phyloP scores from a whole-genome alignment of 148 eudicot genomes.

The Nepenthes mirabilis region DNA sequence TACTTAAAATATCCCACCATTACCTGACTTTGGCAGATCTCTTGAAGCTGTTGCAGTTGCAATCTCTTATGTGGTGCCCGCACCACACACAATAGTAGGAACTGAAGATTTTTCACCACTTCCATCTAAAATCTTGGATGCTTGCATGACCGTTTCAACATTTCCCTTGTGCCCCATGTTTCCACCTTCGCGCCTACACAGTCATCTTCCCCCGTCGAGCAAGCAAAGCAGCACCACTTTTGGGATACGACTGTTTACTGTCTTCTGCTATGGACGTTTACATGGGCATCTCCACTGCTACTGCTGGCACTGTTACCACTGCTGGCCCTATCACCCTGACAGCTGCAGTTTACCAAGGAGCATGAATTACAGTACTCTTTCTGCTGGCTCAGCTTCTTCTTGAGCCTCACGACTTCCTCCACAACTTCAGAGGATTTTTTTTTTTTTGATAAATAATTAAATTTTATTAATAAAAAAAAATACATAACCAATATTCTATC shows the following conservation, averaged over 20 bases:
- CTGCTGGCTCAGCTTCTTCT: constrained; percentile 60
- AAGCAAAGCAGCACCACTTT: constrained; percentile 17
- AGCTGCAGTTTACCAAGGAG: constrained; percentile 85
- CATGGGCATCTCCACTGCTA: constrained; percentile 27
- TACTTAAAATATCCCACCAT: constrained; percentile 90
- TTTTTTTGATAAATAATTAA: not conserved
- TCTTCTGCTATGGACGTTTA: constrained; percentile 33
- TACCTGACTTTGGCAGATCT: constrained; percentile 24
- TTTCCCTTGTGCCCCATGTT: constrained; percentile 1
- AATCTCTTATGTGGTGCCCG: too few species aligned
- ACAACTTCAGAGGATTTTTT: constrained; percentile 81
- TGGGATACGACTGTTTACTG: constrained; percentile 37
- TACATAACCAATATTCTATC: too few species aligned
- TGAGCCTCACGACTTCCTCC: constrained; percentile 79
- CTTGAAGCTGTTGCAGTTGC: constrained; percentile 17
- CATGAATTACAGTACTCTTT: constrained; percentile 66
- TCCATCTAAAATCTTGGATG: constrained; percentile 7
- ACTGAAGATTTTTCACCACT: constrained; percentile 6
- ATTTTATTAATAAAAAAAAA: too few species aligned
- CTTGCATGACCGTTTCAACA: constrained; percentile 1
- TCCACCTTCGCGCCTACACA: not conserved
- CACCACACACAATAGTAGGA: constrained; percentile 8
- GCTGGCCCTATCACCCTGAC: constrained; percentile 86
- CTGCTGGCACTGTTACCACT: constrained; percentile 97
- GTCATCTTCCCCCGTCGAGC: constrained; percentile 16